Evolutionary conservation across 495 filamentous ascomycete species (phyloP).

Genomic region (Lophiotrema nucula): DNA sequence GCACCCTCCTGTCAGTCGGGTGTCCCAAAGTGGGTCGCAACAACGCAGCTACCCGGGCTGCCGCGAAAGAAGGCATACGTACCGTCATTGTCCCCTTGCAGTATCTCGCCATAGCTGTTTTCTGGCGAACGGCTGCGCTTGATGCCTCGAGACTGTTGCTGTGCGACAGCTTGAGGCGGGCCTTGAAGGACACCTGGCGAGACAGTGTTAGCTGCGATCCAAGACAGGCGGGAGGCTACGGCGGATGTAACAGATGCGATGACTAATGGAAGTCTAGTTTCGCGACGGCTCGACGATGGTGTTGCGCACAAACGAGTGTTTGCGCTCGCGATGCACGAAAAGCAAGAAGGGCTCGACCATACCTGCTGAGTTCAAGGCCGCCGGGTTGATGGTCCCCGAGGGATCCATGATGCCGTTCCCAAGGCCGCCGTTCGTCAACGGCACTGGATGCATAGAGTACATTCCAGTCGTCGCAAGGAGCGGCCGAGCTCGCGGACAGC

Average conservation of each 20-base stretch:
- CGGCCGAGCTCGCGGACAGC: slow-evolving; percentile 29
- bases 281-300: slow-evolving; percentile 16
- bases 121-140: slow-evolving; percentile 95
- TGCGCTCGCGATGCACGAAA: background rate
- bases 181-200: slow-evolving; percentile 30
- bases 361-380: slow-evolving; percentile 66
- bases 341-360: slow-evolving; percentile 36
- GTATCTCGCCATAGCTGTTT: slow-evolving; percentile 61
- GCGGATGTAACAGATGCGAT: slow-evolving; percentile 33
- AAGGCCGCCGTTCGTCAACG: slow-evolving; percentile 43
- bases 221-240: slow-evolving; percentile 16
- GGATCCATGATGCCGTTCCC: slow-evolving; percentile 66
- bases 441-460: slow-evolving; percentile 34
- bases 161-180: slow-evolving; percentile 45
- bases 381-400: slow-evolving; percentile 78
- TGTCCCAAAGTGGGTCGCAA: background rate
- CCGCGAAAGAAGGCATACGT: slow-evolving; percentile 7
- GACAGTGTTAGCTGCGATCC: slow-evolving; percentile 20
- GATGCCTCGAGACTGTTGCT: slow-evolving; percentile 67
- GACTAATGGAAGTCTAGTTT: slow-evolving; percentile 28
- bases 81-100: slow-evolving; percentile 55
- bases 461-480: slow-evolving; percentile 31
- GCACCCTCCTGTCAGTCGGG: slow-evolving; percentile 11
- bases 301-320: background rate
- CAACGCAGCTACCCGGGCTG: slow-evolving; percentile 7